Evolutionary conservation across 345 rosid genomes (phyloP).

Genomic region (Capsella bursapastoris): DNA sequence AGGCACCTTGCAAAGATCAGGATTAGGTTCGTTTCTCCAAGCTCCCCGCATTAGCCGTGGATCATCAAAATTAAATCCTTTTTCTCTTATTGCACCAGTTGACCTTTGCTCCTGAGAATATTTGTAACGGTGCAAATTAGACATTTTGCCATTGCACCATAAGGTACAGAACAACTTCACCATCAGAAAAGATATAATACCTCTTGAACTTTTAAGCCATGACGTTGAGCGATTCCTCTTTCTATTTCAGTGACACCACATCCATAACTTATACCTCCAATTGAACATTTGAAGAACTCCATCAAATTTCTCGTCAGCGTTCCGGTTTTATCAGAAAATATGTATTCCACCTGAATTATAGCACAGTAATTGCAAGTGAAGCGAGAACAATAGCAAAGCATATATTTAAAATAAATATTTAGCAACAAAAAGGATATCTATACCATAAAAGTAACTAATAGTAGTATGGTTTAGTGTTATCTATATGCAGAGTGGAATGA

Average conservation of each 20-base stretch:
- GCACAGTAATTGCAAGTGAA: conserved; percentile 16
- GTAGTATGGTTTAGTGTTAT: conserved; percentile 15
- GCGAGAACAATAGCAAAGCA: conserved; percentile 22
- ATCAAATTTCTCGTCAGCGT: conserved; percentile 96
- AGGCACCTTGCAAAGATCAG: conserved; percentile 90
- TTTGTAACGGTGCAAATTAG: conserved; percentile 26
- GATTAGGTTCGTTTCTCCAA: conserved; percentile 96
- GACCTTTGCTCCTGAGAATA: conserved; percentile 58
- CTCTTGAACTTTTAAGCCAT: conserved; percentile 77
- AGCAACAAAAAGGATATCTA: conserved; percentile 8
- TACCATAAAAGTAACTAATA: conserved; percentile 24
- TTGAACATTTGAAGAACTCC: conserved; percentile 99
- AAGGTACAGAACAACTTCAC: conserved; percentile 30
- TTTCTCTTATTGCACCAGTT: conserved; percentile 60
- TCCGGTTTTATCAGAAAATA: conserved; percentile 99
- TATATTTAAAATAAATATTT: background rate
- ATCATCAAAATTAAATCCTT: conserved; percentile 98
- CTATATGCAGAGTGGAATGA: conserved; percentile 10
- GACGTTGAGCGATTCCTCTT: conserved; percentile 72
- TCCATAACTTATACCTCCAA: conserved; percentile 96
- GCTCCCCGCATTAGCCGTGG: conserved; percentile 91
- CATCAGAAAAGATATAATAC: conserved; percentile 45
- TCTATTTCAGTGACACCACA: conserved; percentile 94
- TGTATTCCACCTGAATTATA: conserved; percentile 85
- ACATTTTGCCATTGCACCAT: conserved; percentile 28